Conservation (phyloP, 2,329 filamentous ascomycete species). For the Neophaeococcomyces mojaviensis region DNA sequence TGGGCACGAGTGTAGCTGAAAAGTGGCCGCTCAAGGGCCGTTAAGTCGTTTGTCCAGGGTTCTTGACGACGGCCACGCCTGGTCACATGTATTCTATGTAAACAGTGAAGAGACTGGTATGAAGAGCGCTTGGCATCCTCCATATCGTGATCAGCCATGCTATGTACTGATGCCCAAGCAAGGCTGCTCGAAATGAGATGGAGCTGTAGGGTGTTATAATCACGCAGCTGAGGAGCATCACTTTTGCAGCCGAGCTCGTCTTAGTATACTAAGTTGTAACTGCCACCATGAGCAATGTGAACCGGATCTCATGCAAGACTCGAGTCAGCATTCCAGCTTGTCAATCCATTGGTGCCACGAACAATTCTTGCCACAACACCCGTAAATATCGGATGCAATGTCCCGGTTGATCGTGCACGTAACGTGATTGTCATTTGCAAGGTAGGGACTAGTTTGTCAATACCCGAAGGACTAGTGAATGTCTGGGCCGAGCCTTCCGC, state of each 20-base stretch:
- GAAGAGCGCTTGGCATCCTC: too few species aligned
- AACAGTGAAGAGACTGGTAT: too few species aligned
- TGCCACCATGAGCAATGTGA: neutral
- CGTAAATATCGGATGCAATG: neutral
- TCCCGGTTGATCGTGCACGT: neutral
- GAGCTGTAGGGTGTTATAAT: neutral
- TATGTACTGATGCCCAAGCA: too few species aligned
- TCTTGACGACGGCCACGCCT: too few species aligned
- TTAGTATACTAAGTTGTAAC: neutral
- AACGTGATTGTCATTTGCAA: neutral
- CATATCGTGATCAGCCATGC: too few species aligned
- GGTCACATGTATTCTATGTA: too few species aligned
- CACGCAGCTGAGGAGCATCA: neutral
- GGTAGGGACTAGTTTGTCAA: neutral
- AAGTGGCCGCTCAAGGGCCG: too few species aligned
- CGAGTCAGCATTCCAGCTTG: neutral
- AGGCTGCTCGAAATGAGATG: too few species aligned
- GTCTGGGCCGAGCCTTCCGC: neutral
- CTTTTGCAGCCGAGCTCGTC: neutral
- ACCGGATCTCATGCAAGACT: neutral
- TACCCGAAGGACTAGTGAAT: neutral
- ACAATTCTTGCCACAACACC: neutral
- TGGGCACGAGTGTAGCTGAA: too few species aligned
- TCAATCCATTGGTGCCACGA: conserved; percentile 3
- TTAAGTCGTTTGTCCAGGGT: too few species aligned